Evolutionary conservation across 1,284 basidiomycete species (phyloP).

Genomic region (Cryptococcus sp.): DNA sequence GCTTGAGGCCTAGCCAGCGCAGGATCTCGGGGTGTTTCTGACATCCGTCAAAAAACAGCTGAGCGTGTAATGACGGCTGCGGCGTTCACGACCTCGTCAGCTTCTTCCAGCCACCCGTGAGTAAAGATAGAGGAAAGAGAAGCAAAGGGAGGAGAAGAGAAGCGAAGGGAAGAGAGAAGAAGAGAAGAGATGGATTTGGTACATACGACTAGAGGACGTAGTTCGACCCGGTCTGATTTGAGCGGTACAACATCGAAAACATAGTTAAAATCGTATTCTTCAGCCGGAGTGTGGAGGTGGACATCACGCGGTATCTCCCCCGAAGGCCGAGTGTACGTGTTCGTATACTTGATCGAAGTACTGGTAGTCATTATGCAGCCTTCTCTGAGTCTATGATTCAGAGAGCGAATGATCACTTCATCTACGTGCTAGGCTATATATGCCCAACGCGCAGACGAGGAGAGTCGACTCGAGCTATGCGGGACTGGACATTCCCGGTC

Average conservation of each 20-base stretch:
- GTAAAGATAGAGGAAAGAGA: too few species aligned
- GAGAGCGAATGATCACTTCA: too few species aligned
- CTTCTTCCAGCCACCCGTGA: too few species aligned
- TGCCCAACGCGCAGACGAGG: too few species aligned
- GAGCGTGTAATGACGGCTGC: conserved; percentile 39
- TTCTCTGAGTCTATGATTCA: too few species aligned
- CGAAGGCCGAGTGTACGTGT: conserved; percentile 29
- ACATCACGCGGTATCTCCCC: conserved; percentile 19
- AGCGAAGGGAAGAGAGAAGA: neutral
- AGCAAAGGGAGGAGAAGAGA: neutral
- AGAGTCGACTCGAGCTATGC: too few species aligned
- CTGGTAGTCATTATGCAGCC: too few species aligned
- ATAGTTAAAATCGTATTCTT: conserved; percentile 51
- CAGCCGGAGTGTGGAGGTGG: conserved; percentile 35
- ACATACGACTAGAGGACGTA: conserved; percentile 37
- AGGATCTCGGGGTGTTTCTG: conserved; percentile 29
- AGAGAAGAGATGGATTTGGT: neutral
- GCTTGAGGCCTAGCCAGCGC: conserved; percentile 25
- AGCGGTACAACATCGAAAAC: conserved; percentile 37
- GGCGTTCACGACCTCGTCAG: too few species aligned
- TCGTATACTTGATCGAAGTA: conserved; percentile 12
- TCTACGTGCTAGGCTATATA: too few species aligned
- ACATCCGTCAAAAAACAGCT: conserved; percentile 31
- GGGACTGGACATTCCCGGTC: too few species aligned
- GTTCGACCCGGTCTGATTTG: conserved; percentile 34